These are phyloP conservation scores for Abrus pulchellus DNA, from an alignment of 306 rosid genomes.

Conservation along the genomic window DNA sequence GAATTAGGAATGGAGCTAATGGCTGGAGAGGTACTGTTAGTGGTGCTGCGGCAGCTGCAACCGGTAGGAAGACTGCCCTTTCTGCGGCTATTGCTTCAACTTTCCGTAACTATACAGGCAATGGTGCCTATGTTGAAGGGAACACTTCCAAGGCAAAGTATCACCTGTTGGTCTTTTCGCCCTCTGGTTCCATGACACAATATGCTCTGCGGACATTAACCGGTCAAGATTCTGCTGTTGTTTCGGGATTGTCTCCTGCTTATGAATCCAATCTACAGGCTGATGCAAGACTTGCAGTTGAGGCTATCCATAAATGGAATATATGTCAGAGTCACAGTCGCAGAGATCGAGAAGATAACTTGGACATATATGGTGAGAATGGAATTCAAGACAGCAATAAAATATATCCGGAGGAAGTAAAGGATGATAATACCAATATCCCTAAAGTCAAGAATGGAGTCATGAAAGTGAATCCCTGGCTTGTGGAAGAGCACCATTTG, in stretches of 20 bases:
- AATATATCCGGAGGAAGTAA: slow-evolving; percentile 66
- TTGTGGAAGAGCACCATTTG: slow-evolving; percentile 74
- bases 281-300: slow-evolving; percentile 80
- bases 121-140: slow-evolving; percentile 57
- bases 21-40: slow-evolving; percentile 92
- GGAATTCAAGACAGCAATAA: slow-evolving; percentile 70
- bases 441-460: slow-evolving; percentile 58
- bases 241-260: slow-evolving; percentile 60
- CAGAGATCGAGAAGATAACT: slow-evolving; percentile 73
- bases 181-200: slow-evolving; percentile 86
- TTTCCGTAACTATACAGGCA: slow-evolving; percentile 71
- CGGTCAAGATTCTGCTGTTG: slow-evolving; percentile 57
- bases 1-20: slow-evolving; percentile 83
- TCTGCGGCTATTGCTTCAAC: slow-evolving; percentile 89
- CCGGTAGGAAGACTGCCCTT: slow-evolving; percentile 71
- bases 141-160: slow-evolving; percentile 66
- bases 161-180: slow-evolving; percentile 84
- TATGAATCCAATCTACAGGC: slow-evolving; percentile 65
- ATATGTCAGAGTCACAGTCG: slow-evolving; percentile 80
- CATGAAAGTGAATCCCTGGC: slow-evolving; percentile 56
- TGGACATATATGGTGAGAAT: slow-evolving; percentile 93
- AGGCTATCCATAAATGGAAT: slow-evolving; percentile 94
- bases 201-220: slow-evolving; percentile 65
- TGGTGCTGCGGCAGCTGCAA: slow-evolving; percentile 97
- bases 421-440: slow-evolving; percentile 55